Evolutionary conservation across 1,139 yeast genomes (phyloP), one percentile per base, ranked within the genome.

Genomic region (Dujonia santamariae): DNA sequence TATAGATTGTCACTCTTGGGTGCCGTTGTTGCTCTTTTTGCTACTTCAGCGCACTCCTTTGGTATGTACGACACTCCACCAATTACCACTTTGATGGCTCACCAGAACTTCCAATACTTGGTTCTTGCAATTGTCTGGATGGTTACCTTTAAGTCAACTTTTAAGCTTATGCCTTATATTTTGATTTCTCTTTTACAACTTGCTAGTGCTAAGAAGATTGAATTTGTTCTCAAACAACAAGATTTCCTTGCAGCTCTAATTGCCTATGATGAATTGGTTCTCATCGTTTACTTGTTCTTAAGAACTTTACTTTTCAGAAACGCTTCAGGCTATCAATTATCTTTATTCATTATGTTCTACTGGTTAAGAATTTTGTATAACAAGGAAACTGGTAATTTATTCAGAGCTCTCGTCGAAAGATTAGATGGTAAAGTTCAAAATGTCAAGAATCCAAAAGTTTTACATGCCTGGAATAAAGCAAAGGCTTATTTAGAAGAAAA

Each of bases 51-150:
- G 28, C 82, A 81, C 37, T 76, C 73, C 43, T 81, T 77, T 61
- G 80, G 80, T 12, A 51, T 72, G 34, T 54, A 53, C 19, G 65
- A 65, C 35, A 58, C 71, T 43, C 88, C 90, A 7, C 67, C 78
- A 9, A 66, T 73, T 48, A 63, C 74, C 32, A 70, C 82, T 8
- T 63, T 84, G 50, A 46, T 81, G 31, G 75, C 85, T 13, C 79
- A 83, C 30, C 85, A 78, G 44, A 82, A 82, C 56, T 80, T 80
- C 63, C 92, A 83, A 52, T 75, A 72, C 47, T 56, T 78, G 41
- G 44, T 75, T 4, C 61, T 83, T 41, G 74, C 80, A 1, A 20
- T 55, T 2, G 59, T 76, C 22, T 83, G 90, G 90, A 51, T 78
- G 29, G 56, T 81, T 40, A 76, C 83, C 21, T 78, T 84, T 56